Conservation (phyloP, 192 early-diverging fungal genomes). For the Backusella liffmaniae region DNA sequence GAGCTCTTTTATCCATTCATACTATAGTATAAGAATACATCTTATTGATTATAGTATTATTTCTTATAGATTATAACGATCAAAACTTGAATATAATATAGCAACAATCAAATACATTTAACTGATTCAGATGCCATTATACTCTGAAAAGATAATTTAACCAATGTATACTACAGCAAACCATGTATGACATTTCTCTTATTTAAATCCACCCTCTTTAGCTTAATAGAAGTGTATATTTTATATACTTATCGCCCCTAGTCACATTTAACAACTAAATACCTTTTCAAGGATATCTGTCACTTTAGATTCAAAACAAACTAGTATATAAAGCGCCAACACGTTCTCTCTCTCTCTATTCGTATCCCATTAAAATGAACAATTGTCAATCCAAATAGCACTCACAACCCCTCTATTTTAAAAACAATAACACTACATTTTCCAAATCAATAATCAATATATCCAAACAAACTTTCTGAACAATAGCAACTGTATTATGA, state of each 20-base stretch:
- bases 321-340: neutral
- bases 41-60: too few species aligned
- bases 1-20: too few species aligned
- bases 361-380: too few species aligned
- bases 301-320: neutral
- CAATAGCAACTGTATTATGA: constrained; percentile 7
- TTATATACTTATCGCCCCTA: neutral
- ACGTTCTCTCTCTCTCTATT: neutral
- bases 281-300: neutral
- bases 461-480: neutral
- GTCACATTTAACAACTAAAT: neutral
- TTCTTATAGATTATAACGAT: too few species aligned
- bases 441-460: neutral
- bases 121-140: too few species aligned
- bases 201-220: too few species aligned
- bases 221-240: neutral
- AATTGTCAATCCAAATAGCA: neutral
- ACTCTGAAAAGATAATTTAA: too few species aligned
- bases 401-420: neutral
- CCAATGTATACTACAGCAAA: too few species aligned
- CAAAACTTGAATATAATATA: too few species aligned
- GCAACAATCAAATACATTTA: too few species aligned
- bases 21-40: too few species aligned
- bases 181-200: too few species aligned
- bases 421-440: neutral